phyloP scores from a whole-genome alignment of 2,329 filamentous ascomycete species.

The Fusarium sp. region DNA sequence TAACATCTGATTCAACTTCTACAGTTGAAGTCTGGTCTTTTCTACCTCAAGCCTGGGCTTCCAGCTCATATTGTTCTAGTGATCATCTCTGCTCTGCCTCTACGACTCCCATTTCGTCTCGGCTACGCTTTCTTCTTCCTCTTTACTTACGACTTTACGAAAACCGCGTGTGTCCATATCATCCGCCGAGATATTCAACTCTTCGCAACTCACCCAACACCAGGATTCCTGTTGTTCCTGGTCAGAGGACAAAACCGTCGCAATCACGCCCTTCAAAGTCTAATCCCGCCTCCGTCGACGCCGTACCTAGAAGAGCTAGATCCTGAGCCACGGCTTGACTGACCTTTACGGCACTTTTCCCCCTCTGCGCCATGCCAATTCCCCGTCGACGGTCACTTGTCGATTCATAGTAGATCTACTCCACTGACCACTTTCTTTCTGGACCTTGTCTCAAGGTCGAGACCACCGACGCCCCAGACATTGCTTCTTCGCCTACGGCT shows the following conservation, averaged over 20 bases:
- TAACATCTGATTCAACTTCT: slow-evolving; percentile 12
- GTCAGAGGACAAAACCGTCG: slow-evolving; percentile 22
- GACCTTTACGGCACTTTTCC: slow-evolving; percentile 36
- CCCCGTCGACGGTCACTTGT: slow-evolving; percentile 37
- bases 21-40: slow-evolving; percentile 7
- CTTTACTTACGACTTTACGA: neutral
- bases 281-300: slow-evolving; percentile 41
- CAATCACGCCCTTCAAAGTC: slow-evolving; percentile 39
- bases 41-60: slow-evolving; percentile 18
- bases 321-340: slow-evolving; percentile 36
- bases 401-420: slow-evolving; percentile 41
- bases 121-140: neutral
- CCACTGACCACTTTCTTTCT: slow-evolving; percentile 25
- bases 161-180: slow-evolving; percentile 3
- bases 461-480: slow-evolving; percentile 24
- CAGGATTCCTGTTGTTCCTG: slow-evolving; percentile 27
- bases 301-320: slow-evolving; percentile 45
- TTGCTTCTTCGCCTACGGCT: slow-evolving; percentile 19
- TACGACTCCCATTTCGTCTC: neutral
- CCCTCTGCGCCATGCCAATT: slow-evolving; percentile 46
- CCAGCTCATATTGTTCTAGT: slow-evolving; percentile 11
- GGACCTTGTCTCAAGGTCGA: slow-evolving; percentile 34
- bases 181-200: slow-evolving; percentile 10
- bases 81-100: slow-evolving; percentile 11
- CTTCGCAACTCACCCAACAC: slow-evolving; percentile 5